Evolutionary conservation across 2,329 filamentous ascomycete species (phyloP), one percentile per base, ranked within the genome.

Genomic region (Fusarium heterosporum): DNA sequence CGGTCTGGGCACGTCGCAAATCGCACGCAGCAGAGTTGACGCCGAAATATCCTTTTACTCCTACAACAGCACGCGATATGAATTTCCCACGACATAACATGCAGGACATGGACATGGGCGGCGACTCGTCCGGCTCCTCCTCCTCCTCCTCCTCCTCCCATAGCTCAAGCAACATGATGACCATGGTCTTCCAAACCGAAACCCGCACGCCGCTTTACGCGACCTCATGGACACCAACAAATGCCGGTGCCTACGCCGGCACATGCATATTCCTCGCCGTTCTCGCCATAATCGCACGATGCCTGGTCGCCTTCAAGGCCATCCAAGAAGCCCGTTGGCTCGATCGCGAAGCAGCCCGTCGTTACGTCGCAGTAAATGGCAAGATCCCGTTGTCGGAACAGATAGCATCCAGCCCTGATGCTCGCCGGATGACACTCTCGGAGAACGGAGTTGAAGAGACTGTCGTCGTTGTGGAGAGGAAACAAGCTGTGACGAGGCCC

Each of bases 191-290:
- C 84, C 89, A 89, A 68, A 86, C 78, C 63, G 72, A 79, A 58
- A 79, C 77, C 47, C 71, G 72, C 52, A 87, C 85, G 6, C 76
- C 85, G 1, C 82, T 88, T 61, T 88, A 81, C 78, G 89, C 92
- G 16, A 76, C 79, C 22, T 77, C 82, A 51, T 98, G 94, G 93
- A 90, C 91, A 4, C 95, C 95, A 7, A 79, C 75, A 28, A 89
- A 81, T 34, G 81, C 84, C 8, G 93, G 90, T 71, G 81, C 85
- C 61, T 98, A 97, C 78, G 93, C 93, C 3, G 95, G 89, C 55
- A 97, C 93, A 28, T 97, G 95, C 82, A 92, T 97, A 77, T 97
- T 97, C 80, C 85, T 97, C 60, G 89, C 97, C 75, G 71, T 91
- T 42, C 88, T 98, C 50, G 89, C 89, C 61, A 82, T 89, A 62